Evolutionary conservation across 2,329 filamentous ascomycete species (phyloP).

Genomic region (Talaromyces sp.): DNA sequence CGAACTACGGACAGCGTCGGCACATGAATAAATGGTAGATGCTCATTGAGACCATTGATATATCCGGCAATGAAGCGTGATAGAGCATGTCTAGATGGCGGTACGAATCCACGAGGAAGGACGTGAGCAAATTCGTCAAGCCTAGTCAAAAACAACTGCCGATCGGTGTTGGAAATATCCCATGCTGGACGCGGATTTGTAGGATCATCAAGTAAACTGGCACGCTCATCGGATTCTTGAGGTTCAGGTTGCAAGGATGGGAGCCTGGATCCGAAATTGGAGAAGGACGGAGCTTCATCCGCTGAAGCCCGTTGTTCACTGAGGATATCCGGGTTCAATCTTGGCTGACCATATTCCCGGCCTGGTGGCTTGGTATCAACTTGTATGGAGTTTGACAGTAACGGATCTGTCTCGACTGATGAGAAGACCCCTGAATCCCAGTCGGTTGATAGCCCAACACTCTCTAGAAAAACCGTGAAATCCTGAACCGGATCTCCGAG

Average conservation of each 20-base stretch:
- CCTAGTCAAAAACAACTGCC: constrained; percentile 44
- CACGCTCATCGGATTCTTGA: constrained; percentile 44
- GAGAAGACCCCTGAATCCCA: constrained; percentile 50
- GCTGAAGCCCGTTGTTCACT: constrained; percentile 34
- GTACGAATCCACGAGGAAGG: constrained; percentile 46
- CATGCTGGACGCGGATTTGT: constrained; percentile 41
- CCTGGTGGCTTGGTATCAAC: constrained; percentile 35
- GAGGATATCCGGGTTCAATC: constrained; percentile 40
- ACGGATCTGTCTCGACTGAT: constrained; percentile 37
- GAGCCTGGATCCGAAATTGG: constrained; percentile 48
- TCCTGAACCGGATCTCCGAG: constrained; percentile 49
- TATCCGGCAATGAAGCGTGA: constrained; percentile 52
- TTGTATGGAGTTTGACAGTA: constrained; percentile 35
- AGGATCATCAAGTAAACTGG: constrained; percentile 40
- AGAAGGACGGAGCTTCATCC: constrained; percentile 46
- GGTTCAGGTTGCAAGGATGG: constrained; percentile 48
- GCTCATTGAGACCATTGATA: constrained; percentile 51
- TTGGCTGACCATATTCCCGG: constrained; percentile 29
- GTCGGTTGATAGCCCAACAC: constrained; percentile 49
- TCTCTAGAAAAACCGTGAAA: constrained; percentile 49
- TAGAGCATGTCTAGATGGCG: constrained; percentile 49
- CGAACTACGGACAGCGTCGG: constrained; percentile 47
- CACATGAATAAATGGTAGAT: constrained; percentile 52
- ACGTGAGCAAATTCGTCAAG: constrained; percentile 46
- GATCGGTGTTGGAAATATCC: constrained; percentile 48